Percentiles rank a stretch among this genome's conserved stretches.
Evolutionary conservation across 164 flowering plant genomes (phyloP).

Genomic region (Tetracentron sinense): DNA sequence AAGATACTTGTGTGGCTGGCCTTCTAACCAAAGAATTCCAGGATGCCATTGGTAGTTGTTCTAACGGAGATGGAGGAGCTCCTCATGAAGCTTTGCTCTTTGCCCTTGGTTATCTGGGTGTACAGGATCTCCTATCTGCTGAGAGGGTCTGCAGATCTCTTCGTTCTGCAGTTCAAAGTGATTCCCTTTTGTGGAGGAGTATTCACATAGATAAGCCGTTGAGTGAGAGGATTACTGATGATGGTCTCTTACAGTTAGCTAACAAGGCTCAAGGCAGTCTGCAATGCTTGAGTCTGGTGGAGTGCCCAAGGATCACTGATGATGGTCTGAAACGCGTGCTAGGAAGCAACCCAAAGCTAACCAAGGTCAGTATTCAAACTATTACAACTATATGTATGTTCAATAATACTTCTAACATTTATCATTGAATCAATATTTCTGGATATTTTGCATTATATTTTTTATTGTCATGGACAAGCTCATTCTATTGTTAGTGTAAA

Average conservation of each 20-base stretch:
- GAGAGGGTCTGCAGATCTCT: constrained; percentile 67
- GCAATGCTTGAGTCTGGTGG: constrained; percentile 66
- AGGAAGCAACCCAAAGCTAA: constrained; percentile 56
- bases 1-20: constrained; percentile 7
- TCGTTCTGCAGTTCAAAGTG: constrained; percentile 42
- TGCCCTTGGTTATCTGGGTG: constrained; percentile 57
- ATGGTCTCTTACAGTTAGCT: constrained; percentile 54
- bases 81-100: constrained; percentile 57
- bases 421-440: background rate
- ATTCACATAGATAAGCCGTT: constrained; percentile 72
- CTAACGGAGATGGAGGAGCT: constrained; percentile 31
- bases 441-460: background rate
- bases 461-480: background rate
- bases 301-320: constrained; percentile 67
- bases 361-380: constrained; percentile 47
- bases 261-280: constrained; percentile 64
- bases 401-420: background rate
- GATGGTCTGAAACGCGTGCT: constrained; percentile 69
- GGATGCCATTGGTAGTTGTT: constrained; percentile 12
- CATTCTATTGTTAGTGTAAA: background rate
- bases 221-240: constrained; percentile 68
- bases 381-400: background rate
- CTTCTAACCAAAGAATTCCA: constrained; percentile 1
- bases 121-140: constrained; percentile 62
- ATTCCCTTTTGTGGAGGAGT: constrained; percentile 67